phyloP scores from a whole-genome alignment of 31 red algal genomes.

The Bonnemaisonia californica region DNA sequence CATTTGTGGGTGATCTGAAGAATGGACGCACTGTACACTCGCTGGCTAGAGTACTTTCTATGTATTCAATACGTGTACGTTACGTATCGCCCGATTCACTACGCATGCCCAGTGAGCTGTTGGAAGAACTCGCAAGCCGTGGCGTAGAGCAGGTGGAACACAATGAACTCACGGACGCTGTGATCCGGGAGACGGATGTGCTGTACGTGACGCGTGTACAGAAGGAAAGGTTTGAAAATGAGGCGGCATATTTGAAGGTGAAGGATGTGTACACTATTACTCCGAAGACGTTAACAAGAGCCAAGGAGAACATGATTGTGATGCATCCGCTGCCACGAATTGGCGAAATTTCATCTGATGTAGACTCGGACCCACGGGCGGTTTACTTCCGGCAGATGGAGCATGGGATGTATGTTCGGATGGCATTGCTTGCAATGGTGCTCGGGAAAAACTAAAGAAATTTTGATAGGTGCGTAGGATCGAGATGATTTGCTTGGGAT shows the following conservation, averaged over 20 bases:
- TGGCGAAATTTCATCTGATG: constrained; percentile 80
- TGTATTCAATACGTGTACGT: constrained; percentile 81
- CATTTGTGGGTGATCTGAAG: constrained; percentile 96
- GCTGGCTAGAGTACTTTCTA: constrained; percentile 76
- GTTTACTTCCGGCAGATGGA: constrained; percentile 99
- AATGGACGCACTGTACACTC: constrained; percentile 97
- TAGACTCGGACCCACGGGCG: constrained; percentile 94
- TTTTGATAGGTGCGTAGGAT: too few relatives aligned
- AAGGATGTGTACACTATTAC: constrained; percentile 73
- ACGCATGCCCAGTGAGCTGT: constrained; percentile 83
- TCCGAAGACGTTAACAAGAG: constrained; percentile 82
- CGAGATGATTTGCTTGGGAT: too few relatives aligned
- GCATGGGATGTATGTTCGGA: constrained; percentile 96
- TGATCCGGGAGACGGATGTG: constrained; percentile 90
- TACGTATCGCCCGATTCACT: constrained; percentile 90
- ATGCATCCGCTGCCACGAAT: constrained; percentile 98
- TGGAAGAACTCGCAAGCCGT: constrained; percentile 79
- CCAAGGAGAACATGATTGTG: constrained; percentile 97
- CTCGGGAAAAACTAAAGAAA: constrained; percentile 81
- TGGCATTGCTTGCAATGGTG: constrained; percentile 96
- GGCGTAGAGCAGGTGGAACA: constrained; percentile 92
- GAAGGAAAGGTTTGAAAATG: constrained; percentile 79
- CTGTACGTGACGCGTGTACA: constrained; percentile 96
- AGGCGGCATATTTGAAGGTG: constrained; percentile 71
- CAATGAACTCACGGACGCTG: constrained; percentile 51